Conservation (phyloP, 331 rosid species). For the Quercus tomentella region DNA sequence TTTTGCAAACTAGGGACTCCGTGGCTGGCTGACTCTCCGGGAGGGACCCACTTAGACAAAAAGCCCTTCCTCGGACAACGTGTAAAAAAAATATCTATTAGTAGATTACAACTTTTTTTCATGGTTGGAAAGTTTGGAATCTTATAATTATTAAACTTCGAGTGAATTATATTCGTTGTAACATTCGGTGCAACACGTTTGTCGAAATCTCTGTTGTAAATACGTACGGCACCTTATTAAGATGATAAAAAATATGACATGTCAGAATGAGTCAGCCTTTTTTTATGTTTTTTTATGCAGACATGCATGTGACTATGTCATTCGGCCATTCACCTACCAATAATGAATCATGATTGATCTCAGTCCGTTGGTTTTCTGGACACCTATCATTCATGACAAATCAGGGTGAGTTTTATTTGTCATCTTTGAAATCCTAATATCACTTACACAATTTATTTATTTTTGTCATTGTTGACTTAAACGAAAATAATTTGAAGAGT, state of each 20-base stretch:
- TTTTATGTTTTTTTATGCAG: background rate
- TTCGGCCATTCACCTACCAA: background rate
- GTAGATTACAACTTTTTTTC: too few species aligned
- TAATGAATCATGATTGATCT: background rate
- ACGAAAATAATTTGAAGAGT: too few species aligned
- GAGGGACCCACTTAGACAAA: too few species aligned
- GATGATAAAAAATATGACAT: background rate
- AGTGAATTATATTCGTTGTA: too few species aligned
- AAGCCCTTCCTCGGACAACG: background rate
- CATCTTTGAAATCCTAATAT: too few species aligned
- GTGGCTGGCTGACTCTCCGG: background rate
- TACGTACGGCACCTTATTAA: background rate
- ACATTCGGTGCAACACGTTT: too few species aligned
- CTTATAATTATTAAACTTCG: too few species aligned
- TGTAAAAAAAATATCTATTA: background rate
- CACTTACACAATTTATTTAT: too few species aligned
- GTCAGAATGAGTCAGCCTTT: background rate
- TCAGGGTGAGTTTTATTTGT: too few species aligned
- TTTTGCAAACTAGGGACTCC: constrained; percentile 21
- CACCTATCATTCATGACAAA: background rate
- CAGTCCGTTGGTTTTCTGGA: background rate
- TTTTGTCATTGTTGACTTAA: too few species aligned
- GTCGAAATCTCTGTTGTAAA: background rate
- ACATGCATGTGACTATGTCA: background rate
- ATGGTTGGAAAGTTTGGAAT: background rate